Evolutionary conservation across 2,329 filamentous ascomycete species (phyloP), one percentile per base, ranked within the genome.

Genomic region (Periconia digitata): DNA sequence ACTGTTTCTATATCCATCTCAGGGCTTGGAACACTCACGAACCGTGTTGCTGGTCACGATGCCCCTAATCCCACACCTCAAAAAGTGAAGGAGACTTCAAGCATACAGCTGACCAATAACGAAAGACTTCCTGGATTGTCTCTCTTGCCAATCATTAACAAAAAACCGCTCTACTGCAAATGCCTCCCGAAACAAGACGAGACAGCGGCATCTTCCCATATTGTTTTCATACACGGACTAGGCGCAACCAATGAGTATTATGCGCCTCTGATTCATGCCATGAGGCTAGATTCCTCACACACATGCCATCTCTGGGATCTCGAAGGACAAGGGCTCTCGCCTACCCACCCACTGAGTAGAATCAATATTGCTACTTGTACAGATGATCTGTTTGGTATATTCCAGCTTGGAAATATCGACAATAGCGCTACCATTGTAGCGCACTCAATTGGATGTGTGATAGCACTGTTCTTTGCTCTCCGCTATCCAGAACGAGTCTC

Each of bases 151-250:
- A 57, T 52, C 0, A 60, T 79, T 47, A 73, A 72, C 50, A 61
- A 63, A 27, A 80, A 78, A 53, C 54, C 58, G 0, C 58, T 79
- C 0, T 68, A 74, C 54, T 74, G 76, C 55, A 67, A 69, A 42
- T 56, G 51, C 23, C 27, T 62, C 23, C n/a, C n/a, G n/a, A n/a
- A n/a, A n/a, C n/a, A n/a, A n/a, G 71, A 69, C 10, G 17, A 38
- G 8, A 8, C 34, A 36, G 34, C 34, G 6, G 15, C 4, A 8
- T 6, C 58, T 52, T 13, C 62, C 53, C 12, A 44, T 62, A 2
- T 79, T 6, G 62, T 82, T 20, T 82, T 83, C 52, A 63, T 84
- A n/a, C 81, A 83, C 51, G 80, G 81, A 6, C 70, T 84, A 0
- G 80, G 79, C 3, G 76, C 74, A 2, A 76, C 71, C 1, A 67